Conservation (phyloP, 1,139 yeast genomes). For the Ogataea hybrid region DNA sequence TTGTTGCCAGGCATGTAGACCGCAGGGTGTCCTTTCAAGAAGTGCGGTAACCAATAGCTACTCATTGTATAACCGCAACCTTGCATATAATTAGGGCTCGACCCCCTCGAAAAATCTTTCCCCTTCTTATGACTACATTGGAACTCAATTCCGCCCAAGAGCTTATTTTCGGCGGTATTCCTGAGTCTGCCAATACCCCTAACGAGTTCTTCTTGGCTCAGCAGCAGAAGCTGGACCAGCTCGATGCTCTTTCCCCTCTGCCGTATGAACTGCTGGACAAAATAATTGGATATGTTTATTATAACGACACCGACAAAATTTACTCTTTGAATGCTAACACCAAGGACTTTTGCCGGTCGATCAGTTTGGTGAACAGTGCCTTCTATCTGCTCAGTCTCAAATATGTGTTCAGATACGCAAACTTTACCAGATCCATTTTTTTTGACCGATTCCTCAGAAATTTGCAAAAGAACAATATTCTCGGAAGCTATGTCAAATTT, state of each 20-base stretch:
- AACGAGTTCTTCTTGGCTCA: conserved; percentile 18
- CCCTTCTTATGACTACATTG: conserved; percentile 11
- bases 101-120: conserved; percentile 3
- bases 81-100: neutral
- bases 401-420: conserved; percentile 61
- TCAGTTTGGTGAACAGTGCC: conserved; percentile 28
- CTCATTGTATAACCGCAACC: neutral
- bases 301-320: conserved; percentile 25
- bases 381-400: conserved; percentile 26
- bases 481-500: conserved; percentile 69
- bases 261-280: conserved; percentile 32
- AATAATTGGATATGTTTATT: conserved; percentile 30
- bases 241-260: conserved; percentile 15
- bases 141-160: conserved; percentile 9
- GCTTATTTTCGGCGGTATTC: conserved; percentile 3
- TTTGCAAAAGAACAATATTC: conserved; percentile 40
- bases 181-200: conserved; percentile 12
- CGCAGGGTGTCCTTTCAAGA: neutral
- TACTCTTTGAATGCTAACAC: conserved; percentile 28
- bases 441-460: conserved; percentile 70
- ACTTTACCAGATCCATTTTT: conserved; percentile 78
- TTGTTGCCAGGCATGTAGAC: neutral
- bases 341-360: conserved; percentile 24
- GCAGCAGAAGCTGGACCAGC: conserved; percentile 14
- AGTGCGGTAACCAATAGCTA: neutral